Conservation (phyloP, 169 alveolate genomes). For the Theileria parva region DNA sequence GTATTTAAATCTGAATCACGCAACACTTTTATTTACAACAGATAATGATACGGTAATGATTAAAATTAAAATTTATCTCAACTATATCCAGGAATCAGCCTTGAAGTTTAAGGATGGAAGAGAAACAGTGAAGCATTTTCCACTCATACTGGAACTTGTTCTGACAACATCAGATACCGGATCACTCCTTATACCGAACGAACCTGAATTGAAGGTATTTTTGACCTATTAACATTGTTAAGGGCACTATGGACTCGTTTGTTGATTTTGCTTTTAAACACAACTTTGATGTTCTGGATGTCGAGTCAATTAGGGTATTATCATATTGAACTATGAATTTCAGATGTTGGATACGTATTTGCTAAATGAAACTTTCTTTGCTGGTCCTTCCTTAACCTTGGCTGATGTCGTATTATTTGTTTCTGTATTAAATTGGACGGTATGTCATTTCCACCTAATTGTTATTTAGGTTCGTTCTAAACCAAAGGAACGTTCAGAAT, state of each 20-base stretch:
- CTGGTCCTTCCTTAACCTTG: constrained; percentile 32
- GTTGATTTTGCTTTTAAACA: constrained; percentile 55
- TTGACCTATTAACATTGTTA: not conserved
- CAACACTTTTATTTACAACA: not conserved
- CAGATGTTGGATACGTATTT: constrained; percentile 47
- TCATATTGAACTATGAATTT: not conserved
- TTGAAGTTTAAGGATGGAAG: constrained; percentile 30
- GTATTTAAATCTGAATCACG: constrained; percentile 17
- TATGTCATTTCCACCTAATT: not conserved
- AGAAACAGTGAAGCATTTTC: constrained; percentile 36
- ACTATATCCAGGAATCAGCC: not conserved
- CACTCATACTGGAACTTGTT: constrained; percentile 27
- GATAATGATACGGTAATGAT: constrained; percentile 2
- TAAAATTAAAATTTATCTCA: not conserved
- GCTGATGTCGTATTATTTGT: constrained; percentile 63
- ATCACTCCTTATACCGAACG: constrained; percentile 39
- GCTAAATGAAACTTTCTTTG: constrained; percentile 54
- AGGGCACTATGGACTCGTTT: constrained; percentile 57
- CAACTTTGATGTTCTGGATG: constrained; percentile 32
- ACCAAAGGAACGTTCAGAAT: constrained; percentile 41
- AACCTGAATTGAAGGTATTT: constrained; percentile 30
- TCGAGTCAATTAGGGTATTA: constrained; percentile 35
- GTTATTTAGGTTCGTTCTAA: constrained; percentile 37
- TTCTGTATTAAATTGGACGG: constrained; percentile 55
- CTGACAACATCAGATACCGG: constrained; percentile 26